Evolutionary conservation across 176 grass and related monocot genomes (phyloP), one percentile per base, ranked within the genome.

Genomic region (Carex kokanica): DNA sequence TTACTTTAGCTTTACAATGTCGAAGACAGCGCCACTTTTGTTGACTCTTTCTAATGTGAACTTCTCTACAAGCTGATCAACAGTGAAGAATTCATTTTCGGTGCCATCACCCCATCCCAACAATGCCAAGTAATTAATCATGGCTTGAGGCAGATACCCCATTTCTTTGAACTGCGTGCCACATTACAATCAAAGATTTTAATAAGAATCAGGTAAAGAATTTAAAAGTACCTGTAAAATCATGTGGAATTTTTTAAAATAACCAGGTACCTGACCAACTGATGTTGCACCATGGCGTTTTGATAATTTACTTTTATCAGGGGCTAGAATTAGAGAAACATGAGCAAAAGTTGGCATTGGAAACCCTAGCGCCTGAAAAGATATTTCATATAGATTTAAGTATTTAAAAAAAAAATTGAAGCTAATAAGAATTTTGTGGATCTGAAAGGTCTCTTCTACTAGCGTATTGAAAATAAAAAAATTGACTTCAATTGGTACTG

Each of bases 221-320:
- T 31, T 77, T 24, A 55, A 77, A 54, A 3, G 15, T 5, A 8
- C 5, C 15, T 49, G 41, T 60, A 32, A 5, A 78, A 81, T 38
- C 18, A 71, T 70, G 64, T 87, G 78, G 60, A 32, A 55, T 21
- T 36, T 72, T 58, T 25, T 68, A 47, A 79, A 69, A 77, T 54
- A 0, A 52, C 27, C 34, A 79, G 60, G 53, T 93, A 95, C 93
- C 93, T 95, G 96, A 27, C 96, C 93, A 53, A 99, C 96, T 67
- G 96, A 99, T 65, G 93, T 99, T 91, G 96, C 96, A 54, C 96
- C 96, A 74, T 99, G 96, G 36, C 96, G 91, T 90, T 99, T 95
- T 40, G 96, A 95, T 1, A 99, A 88, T 90, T 99, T 99, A 88
- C 96, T 99, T 92, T 87, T 93, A 88, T 99, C 96, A 85, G 96